These are phyloP conservation scores for Harringtonia aguacate DNA, from an alignment of 2,329 filamentous ascomycete species.

Conservation along the genomic window DNA sequence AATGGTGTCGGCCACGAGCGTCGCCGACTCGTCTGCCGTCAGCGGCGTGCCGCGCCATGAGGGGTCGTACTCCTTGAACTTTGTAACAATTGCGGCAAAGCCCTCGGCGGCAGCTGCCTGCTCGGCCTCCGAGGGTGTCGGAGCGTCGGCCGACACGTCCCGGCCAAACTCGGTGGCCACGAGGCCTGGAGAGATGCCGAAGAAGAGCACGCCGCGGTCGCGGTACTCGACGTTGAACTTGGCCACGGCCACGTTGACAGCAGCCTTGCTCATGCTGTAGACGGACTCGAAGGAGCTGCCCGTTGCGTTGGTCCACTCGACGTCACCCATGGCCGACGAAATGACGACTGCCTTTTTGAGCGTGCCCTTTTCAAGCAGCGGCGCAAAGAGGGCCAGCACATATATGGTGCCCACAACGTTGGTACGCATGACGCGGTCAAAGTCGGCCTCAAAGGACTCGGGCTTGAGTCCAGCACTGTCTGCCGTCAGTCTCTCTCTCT, in stretches of 20 bases:
- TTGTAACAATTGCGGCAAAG: slow-evolving; percentile 15
- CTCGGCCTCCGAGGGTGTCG: slow-evolving; percentile 15
- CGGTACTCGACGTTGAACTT: slow-evolving; percentile 41
- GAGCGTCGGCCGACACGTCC: neutral
- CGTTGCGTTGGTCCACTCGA: slow-evolving; percentile 26
- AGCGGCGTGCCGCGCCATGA: slow-evolving; percentile 22
- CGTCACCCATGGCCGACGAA: slow-evolving; percentile 35
- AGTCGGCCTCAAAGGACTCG: slow-evolving; percentile 22
- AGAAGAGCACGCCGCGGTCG: slow-evolving; percentile 38
- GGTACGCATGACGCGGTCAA: slow-evolving; percentile 24
- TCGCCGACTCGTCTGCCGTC: slow-evolving; percentile 24
- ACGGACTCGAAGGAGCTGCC: slow-evolving; percentile 22
- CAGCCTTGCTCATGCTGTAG: slow-evolving; percentile 41
- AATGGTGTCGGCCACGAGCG: slow-evolving; percentile 22
- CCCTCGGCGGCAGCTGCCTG: slow-evolving; percentile 13
- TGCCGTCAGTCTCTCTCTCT: neutral
- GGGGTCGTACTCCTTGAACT: slow-evolving; percentile 27
- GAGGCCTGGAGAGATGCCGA: slow-evolving; percentile 39
- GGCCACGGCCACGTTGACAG: slow-evolving; percentile 37
- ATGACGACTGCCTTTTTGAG: slow-evolving; percentile 45
- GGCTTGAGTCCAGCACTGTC: slow-evolving; percentile 18
- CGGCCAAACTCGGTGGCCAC: slow-evolving; percentile 27
- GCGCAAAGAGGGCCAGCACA: slow-evolving; percentile 40
- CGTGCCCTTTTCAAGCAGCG: slow-evolving; percentile 37
- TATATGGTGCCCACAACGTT: slow-evolving; percentile 44